Evolutionary conservation across 2,329 filamentous ascomycete species (phyloP).

Genomic region (Neodidymelliopsis sp.): DNA sequence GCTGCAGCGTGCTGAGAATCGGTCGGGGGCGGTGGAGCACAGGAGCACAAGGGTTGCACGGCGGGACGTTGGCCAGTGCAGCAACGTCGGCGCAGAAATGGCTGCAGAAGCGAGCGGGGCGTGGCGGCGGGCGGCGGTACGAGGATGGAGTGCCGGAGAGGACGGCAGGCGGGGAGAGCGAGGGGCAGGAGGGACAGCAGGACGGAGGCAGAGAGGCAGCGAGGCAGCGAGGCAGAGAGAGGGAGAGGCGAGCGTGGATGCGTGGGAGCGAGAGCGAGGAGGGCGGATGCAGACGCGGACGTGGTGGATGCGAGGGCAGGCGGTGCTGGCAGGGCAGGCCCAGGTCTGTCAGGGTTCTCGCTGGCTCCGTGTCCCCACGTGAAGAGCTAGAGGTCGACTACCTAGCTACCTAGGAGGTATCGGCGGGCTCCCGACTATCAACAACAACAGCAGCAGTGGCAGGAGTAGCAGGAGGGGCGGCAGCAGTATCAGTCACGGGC

Average conservation of each 20-base stretch:
- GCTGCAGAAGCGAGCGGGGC: conserved; percentile 25
- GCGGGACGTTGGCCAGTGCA: conserved; percentile 33
- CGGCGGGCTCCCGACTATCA: conserved; percentile 21
- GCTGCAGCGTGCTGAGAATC: conserved; percentile 37
- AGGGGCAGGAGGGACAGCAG: no score
- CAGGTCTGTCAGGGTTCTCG: conserved; percentile 18
- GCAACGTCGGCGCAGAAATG: conserved; percentile 30
- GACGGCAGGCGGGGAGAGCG: background rate
- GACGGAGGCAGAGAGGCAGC: background rate
- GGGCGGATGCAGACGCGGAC: conserved; percentile 6
- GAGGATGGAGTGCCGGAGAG: background rate
- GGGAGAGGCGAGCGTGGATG: background rate
- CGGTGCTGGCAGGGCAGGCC: conserved; percentile 7
- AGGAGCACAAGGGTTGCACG: conserved; percentile 26
- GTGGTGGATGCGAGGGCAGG: conserved; percentile 13
- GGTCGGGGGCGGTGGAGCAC: conserved; percentile 31
- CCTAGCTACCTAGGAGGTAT: conserved; percentile 1
- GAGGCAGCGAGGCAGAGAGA: background rate
- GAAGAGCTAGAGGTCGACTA: conserved; percentile 23
- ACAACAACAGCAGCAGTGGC: conserved; percentile 12
- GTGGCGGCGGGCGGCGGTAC: conserved; percentile 20
- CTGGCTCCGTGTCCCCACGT: conserved; percentile 41
- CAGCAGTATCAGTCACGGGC: conserved; percentile 16
- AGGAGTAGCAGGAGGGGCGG: conserved; percentile 13
- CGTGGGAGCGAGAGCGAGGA: background rate